A percentile compares a stretch with the other conserved stretches of the same genome.
These are phyloP conservation scores for Orbilia javanica DNA, from an alignment of 2,329 filamentous ascomycete genomes.

Conservation along the genomic window DNA sequence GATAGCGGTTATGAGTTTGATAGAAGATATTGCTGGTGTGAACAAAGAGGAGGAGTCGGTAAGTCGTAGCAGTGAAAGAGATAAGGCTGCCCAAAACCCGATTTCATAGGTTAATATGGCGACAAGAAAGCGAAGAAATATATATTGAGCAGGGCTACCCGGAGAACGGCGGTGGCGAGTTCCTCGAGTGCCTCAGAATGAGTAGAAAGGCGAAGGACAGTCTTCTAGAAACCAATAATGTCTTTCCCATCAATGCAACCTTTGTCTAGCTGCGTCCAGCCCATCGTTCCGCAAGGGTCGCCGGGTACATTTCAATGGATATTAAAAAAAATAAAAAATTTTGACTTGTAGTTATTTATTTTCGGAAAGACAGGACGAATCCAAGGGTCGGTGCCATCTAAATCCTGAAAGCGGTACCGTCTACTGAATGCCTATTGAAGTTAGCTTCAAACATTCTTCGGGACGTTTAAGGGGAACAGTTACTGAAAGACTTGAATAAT, in stretches of 20 bases:
- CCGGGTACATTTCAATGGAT: conserved; percentile 41
- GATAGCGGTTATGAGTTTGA: background rate
- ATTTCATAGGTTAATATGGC: conserved; percentile 12
- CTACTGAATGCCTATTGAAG: conserved; percentile 48
- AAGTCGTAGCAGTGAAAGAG: background rate
- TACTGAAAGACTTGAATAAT: conserved; percentile 25
- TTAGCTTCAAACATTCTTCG: conserved; percentile 52
- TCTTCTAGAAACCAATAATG: conserved; percentile 48
- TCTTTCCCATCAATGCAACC: conserved; percentile 45
- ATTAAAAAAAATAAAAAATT: too few species aligned
- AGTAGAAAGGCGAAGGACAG: conserved; percentile 13
- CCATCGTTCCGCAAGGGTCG: conserved; percentile 51
- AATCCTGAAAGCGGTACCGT: conserved; percentile 29
- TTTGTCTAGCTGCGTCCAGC: conserved; percentile 36
- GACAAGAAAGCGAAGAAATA: conserved; percentile 17
- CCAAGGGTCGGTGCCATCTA: conserved; percentile 42
- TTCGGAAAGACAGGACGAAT: conserved; percentile 54
- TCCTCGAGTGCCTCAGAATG: conserved; percentile 24
- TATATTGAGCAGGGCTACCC: conserved; percentile 47
- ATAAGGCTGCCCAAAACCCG: conserved; percentile 2
- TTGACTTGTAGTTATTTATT: conserved; percentile 41
- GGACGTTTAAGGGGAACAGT: conserved; percentile 44
- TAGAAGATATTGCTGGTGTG: background rate
- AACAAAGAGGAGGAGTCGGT: background rate
- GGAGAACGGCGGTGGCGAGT: conserved; percentile 32